Base-by-base conservation (phyloP, 257 asterid genomes). In the Solanum lycopersicoides region DNA sequence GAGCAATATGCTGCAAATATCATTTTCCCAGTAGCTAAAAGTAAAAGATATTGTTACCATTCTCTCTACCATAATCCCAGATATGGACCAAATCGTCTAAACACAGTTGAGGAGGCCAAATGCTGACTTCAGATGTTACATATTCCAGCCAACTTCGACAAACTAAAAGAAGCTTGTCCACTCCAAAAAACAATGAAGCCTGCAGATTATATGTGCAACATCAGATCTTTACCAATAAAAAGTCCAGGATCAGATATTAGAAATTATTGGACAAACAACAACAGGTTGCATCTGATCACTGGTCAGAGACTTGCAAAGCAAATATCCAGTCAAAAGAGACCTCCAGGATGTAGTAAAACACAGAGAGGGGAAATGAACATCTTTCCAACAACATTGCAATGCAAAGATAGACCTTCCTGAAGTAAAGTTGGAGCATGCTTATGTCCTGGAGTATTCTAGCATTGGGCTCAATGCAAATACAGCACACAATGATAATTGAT, bases 151-250 rank as follows among this genome's bases (percentile, higher is more conserved):
- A 96, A 90, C 83, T 83, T 84, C 47, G 90, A 89, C 98, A 96
- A 79, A 89, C 93, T 86, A 83, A 89, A 83, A 95, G 93, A 87
- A 96, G 94, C 83, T 56, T 73, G 86, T 94, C 99, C 88, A 95
- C 98, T 85, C 98, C 98, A 92, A 96, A 96, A 92, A 93, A 95
- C 79, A 95, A 91, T 79, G 97, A 95, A 76, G 97, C 95, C 99
- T 95, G 94, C 85, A 32, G 89, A 84, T 88, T 20, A 80, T 16
- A 30, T 72, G 72, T 56, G 16, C 86, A 90, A 75, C 83, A 80
- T 80, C 42, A 80, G 28, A 80, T 21, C 10, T 3, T 45, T 80
- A 80, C 16, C 30, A 45, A 79, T 13, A 79, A 80, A 79, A 80
- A 28, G 30, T 28, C 18, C 65, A 28, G 16, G 42, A 28, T 28